Evolutionary conservation across 352 stramenopile species (phyloP).

Genomic region (Peronospora tabacina): DNA sequence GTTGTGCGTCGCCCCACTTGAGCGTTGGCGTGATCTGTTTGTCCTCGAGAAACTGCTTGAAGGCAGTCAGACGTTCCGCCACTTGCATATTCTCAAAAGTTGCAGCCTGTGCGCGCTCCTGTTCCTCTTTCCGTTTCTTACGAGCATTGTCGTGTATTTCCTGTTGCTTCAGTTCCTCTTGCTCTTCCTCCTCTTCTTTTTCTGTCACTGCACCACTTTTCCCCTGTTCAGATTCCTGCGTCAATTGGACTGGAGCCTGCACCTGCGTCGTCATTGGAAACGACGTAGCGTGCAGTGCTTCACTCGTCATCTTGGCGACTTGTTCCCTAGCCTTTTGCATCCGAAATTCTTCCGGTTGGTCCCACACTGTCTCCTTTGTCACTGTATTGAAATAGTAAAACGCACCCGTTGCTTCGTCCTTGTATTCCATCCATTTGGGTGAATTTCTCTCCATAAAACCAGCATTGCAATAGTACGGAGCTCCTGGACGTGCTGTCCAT

Average conservation of each 20-base stretch:
- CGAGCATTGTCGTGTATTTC: conserved; percentile 20
- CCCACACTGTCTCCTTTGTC: conserved; percentile 75
- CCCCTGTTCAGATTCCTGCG: neutral
- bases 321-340: conserved; percentile 67
- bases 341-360: conserved; percentile 65
- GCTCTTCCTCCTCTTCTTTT: conserved; percentile 30
- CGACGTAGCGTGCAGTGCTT: conserved; percentile 12
- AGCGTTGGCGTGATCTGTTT: conserved; percentile 57
- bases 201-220: conserved; percentile 7
- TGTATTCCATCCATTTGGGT: conserved; percentile 68
- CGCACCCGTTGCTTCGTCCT: conserved; percentile 54
- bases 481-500: conserved; percentile 45
- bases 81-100: conserved; percentile 44
- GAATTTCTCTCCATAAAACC: neutral
- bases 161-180: conserved; percentile 22
- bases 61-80: conserved; percentile 43
- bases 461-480: conserved; percentile 58
- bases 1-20: conserved; percentile 70
- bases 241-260: conserved; percentile 3
- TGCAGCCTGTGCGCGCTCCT: conserved; percentile 33
- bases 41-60: conserved; percentile 68
- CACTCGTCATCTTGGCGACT: conserved; percentile 57
- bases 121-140: conserved; percentile 39
- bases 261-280: conserved; percentile 6
- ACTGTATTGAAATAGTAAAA: conserved; percentile 78